Base-by-base conservation (phyloP, 352 stramenopile genomes). In the Phytophthora macrochlamydospora region DNA sequence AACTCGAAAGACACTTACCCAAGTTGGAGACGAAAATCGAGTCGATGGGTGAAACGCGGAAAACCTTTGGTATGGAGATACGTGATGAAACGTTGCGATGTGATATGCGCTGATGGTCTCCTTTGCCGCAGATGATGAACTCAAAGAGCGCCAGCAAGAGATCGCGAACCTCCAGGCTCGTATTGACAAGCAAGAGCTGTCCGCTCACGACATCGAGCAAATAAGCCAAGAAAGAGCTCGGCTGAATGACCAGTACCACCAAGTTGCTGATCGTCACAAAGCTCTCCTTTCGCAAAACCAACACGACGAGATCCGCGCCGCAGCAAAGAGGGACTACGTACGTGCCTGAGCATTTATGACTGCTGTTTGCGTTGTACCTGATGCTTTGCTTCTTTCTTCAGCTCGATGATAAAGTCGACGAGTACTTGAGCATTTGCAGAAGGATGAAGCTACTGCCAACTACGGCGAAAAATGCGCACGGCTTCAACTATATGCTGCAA, bases 21-120 rank as follows among this genome's bases (percentile, higher is more conserved):
- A 83, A 87, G 46, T 61, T 98, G 9, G 84, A 98, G 35, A 71
- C 90, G 42, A 94, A 98, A 74, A 89, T 98, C 54, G 80, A 96
- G 45, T 81, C 94, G 38, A 83, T 97, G 65, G 81, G 88, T 43
- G 59, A 81, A 13, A 76, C 82, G 28, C 73, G 95, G 8, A 70
- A 85, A 12, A 78, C 87, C 12, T 97, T 97, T 79, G 93, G 94
- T 81, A 75, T 12, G 64, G 3, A 45, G 18, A 28, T 56, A 4
- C 4, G n/a, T 31, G 12, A 24, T 24, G 18, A 24, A 24, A 24
- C 18, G 18, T 24, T 24, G 18, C 18, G 18, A 24, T 24, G 18
- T 24, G 18, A 24, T 24, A 24, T 24, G 18, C 18, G 18, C 18
- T 24, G 18, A 24, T 24, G 18, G 18, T 24, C 7, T 18, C 28